Evolutionary conservation across 2,329 filamentous ascomycete genomes (phyloP), one percentile per base, ranked within the genome.

Genomic region (Thyridium curvatum): DNA sequence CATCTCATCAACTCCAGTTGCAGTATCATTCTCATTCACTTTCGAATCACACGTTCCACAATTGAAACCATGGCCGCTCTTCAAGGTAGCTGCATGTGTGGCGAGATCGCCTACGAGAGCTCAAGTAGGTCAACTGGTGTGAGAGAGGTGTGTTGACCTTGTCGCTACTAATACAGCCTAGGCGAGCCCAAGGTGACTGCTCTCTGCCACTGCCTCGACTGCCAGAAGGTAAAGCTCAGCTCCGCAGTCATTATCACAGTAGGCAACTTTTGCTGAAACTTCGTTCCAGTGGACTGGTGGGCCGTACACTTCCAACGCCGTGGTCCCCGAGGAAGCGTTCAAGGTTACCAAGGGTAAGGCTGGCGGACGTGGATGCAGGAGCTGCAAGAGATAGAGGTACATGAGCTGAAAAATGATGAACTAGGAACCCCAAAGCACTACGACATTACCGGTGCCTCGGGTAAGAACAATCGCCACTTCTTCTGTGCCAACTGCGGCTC

Each of bases 391-490:
- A 26, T 10, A 26, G 21, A 6, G n/a, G 6, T 26, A 26, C 10
- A 10, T 26, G 21, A 10, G 21, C 21, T 26, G 21, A 26, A 6
- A 26, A n/a, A n/a, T n/a, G n/a, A 26, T 26, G 6, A 6, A 26
- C 6, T 10, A 69, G 69, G 72, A 28, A 59, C 55, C 4, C 67
- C 70, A 12, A 71, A 66, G 44, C 48, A 60, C 21, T 77, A 64
- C 50, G 70, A 75, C 43, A 53, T 56, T 13, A 58, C 50, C 0
- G 74, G 72, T 4, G 63, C 52, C 29, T 71, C 67, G 0, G 74
- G 74, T 21, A 77, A 76, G 50, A 58, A 66, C 43, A 77, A 77
- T 56, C 69, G 66, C 46, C 72, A 75, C 49, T 74, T 65, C 57
- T 77, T 77, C 61, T 77, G 74, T 50, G 45, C 54, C 13, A 67